Evolutionary conservation across 2,329 filamentous ascomycete genomes (phyloP), one percentile per base, ranked within the genome.

Genomic region (Penicillium sp.): DNA sequence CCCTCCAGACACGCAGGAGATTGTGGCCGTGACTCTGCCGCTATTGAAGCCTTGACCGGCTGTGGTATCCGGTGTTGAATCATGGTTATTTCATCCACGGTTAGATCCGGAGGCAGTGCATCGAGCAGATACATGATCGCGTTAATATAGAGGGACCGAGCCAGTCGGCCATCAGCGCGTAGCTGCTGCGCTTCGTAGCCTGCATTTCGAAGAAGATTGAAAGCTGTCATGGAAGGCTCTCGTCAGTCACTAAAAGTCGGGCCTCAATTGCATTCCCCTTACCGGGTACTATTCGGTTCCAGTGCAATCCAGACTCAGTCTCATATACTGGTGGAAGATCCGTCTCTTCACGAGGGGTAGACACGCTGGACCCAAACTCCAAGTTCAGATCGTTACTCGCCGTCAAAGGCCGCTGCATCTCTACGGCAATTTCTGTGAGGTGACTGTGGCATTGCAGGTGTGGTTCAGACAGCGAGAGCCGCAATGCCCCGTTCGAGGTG

Each of bases 91-190:
- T 69, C 66, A n/a, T 68, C 62, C 0, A 48, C 26, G 2, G 54
- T 64, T 6, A 68, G 31, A 28, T 67, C 61, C 4, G 56, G 47
- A 1, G 67, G 66, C 1, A 69, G 52, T 2, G 64, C 67, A 35
- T 67, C 62, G 11, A 70, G 60, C 5, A 70, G 57, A 42, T 70
- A 70, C 7, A 66, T 55, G n/a, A 71, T 31, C 1, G 66, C 66
- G 49, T 62, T 63, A 27, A 71, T 60, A 32, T 65, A 68, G 11
- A 69, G 58, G 1, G 62, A 64, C 7, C 67, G 61, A 35, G 62
- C 55, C 7, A 69, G 57, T n/a, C 53, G 57, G 16, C 49, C 55
- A 46, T 69, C 67, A 7, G 64, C 52, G 2, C 59, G 55, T 9
- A 57, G 44, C 42, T 62, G 62, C 46, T 68, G 65, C 1, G 62